phyloP scores from a whole-genome alignment of 192 early-diverging fungal genomes.

The Entrophospora sp. region DNA sequence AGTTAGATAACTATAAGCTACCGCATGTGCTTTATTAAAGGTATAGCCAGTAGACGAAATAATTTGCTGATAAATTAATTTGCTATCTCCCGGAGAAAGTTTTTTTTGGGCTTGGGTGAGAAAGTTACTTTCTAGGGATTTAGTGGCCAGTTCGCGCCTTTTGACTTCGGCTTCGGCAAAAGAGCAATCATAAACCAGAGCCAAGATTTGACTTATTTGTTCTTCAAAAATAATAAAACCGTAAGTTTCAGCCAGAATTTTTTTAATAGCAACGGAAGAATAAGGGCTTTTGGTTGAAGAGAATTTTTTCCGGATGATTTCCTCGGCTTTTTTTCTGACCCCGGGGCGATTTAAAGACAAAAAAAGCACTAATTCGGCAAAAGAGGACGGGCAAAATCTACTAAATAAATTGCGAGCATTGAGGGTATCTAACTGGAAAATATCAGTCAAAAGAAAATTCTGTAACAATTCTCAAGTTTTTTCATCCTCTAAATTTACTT shows the following conservation, averaged over 20 bases:
- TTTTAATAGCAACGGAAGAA: neutral
- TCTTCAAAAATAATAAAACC: neutral
- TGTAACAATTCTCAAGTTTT: neutral
- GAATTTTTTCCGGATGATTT: neutral
- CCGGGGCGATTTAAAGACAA: neutral
- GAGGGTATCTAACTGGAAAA: neutral
- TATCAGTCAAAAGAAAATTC: neutral
- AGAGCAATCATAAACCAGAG: neutral
- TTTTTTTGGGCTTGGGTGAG: neutral
- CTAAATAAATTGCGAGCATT: neutral
- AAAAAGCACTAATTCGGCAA: neutral
- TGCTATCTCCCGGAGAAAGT: neutral
- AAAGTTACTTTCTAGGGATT: neutral
- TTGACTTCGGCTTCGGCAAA: slow-evolving; percentile 1
- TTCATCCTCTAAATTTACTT: neutral
- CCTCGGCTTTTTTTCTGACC: neutral
- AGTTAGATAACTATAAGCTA: slow-evolving; percentile 1
- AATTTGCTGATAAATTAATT: slow-evolving; percentile 3
- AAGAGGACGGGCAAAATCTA: neutral
- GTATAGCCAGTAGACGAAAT: neutral
- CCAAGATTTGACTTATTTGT: neutral
- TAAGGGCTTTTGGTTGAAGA: neutral
- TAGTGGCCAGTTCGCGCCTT: neutral
- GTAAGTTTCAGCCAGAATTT: neutral
- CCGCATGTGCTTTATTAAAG: slow-evolving; percentile 1